A percentile compares a stretch with the other conserved stretches of the same genome.
Conservation (phyloP, 164 flowering plant species). For the Vitis cinerea region DNA sequence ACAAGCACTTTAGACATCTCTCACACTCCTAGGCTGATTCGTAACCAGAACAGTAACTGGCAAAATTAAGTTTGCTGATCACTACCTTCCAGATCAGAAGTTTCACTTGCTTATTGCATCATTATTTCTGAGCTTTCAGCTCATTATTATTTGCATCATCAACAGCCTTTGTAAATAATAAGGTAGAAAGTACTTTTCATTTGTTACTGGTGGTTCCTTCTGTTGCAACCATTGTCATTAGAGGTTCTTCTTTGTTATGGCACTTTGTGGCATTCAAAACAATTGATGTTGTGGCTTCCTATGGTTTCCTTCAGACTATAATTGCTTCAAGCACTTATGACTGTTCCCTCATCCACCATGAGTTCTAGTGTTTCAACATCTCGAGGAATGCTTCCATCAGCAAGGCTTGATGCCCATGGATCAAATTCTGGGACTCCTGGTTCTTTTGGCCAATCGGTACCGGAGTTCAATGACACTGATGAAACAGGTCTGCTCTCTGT, state of each 20-base stretch:
- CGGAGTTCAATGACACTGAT: slow-evolving; percentile 20
- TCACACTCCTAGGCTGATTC: too few relatives aligned
- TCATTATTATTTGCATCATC: too few relatives aligned
- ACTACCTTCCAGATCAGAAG: too few relatives aligned
- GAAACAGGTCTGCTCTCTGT: slow-evolving; percentile 31
- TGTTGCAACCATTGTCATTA: neutral
- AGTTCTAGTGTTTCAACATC: slow-evolving; percentile 30
- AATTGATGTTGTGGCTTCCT: neutral
- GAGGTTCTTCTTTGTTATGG: neutral
- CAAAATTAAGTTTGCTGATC: too few relatives aligned
- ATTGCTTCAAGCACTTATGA: slow-evolving; percentile 12
- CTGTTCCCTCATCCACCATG: slow-evolving; percentile 16
- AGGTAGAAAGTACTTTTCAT: too few relatives aligned
- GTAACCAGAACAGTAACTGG: too few relatives aligned
- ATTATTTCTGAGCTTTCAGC: too few relatives aligned
- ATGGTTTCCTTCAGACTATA: neutral
- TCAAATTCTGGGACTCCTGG: slow-evolving; percentile 19
- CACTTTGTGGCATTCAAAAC: neutral
- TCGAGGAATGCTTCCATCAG: slow-evolving; percentile 13
- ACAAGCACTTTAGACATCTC: too few relatives aligned
- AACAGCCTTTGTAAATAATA: too few relatives aligned
- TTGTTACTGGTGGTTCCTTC: too few relatives aligned
- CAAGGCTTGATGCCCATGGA: slow-evolving; percentile 12
- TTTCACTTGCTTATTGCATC: too few relatives aligned
- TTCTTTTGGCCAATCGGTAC: slow-evolving; percentile 17